Conservation (phyloP, 164 flowering plant species). For the Stephania japonica region DNA sequence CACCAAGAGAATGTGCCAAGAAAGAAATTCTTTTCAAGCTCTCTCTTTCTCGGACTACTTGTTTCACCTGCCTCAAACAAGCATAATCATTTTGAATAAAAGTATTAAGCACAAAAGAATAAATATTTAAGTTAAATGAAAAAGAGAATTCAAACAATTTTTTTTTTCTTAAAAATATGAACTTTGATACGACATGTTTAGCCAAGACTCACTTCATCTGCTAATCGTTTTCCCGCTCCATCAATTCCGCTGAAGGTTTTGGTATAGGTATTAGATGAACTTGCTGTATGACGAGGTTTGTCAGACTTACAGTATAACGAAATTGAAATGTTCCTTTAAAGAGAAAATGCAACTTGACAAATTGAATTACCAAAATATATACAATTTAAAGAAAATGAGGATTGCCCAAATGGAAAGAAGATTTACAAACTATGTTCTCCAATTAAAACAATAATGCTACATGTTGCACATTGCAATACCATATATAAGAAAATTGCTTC, state of each 20-base stretch:
- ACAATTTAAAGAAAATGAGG: not conserved
- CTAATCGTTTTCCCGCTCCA: conserved; percentile 86
- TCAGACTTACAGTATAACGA: too few relatives aligned
- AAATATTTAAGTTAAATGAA: not conserved
- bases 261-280: conserved; percentile 72
- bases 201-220: conserved; percentile 73
- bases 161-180: not conserved
- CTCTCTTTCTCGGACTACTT: conserved; percentile 62
- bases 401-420: not conserved
- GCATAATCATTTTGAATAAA: not conserved
- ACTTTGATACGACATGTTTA: not conserved
- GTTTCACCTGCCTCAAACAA: conserved; percentile 45
- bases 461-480: conserved; percentile 40
- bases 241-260: conserved; percentile 90
- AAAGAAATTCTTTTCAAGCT: conserved; percentile 81
- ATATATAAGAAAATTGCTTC: conserved; percentile 67
- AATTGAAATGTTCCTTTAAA: not conserved
- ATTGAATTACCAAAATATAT: conserved; percentile 4
- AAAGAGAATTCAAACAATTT: not conserved
- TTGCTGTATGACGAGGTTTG: conserved; percentile 47
- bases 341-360: not conserved
- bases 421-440: not conserved
- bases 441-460: conserved; percentile 1
- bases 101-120: not conserved
- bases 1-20: conserved; percentile 94